Conservation (phyloP, 1,284 basidiomycete genomes). For the Tylopilus sp. region DNA sequence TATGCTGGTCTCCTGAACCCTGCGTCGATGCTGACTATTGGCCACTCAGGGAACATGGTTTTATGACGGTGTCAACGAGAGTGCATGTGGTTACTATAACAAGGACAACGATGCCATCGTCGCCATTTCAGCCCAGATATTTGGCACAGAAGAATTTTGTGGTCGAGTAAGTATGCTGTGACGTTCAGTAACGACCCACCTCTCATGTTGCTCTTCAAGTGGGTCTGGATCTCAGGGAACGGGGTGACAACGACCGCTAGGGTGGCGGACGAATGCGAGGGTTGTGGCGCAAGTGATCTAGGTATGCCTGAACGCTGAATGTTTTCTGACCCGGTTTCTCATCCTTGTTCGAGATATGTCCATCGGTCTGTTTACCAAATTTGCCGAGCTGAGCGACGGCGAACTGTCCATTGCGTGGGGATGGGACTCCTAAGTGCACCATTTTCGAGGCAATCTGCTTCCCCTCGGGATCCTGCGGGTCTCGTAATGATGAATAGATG, state of each 20-base stretch:
- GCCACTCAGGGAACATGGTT: constrained; percentile 40
- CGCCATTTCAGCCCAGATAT: constrained; percentile 45
- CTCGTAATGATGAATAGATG: constrained; percentile 6
- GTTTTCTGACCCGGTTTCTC: background rate
- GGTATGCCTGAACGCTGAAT: constrained; percentile 36
- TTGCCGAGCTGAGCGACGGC: constrained; percentile 42
- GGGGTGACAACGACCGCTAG: constrained; percentile 40
- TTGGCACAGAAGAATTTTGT: constrained; percentile 44
- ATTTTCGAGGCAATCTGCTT: background rate
- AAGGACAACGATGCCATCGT: constrained; percentile 41
- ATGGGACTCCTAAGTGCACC: constrained; percentile 34
- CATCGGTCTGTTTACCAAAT: constrained; percentile 41
- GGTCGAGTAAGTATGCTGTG: constrained; percentile 38
- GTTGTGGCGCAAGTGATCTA: constrained; percentile 42
- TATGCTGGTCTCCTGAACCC: constrained; percentile 29
- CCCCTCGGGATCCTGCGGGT: constrained; percentile 10
- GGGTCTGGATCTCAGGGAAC: constrained; percentile 44
- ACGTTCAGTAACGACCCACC: background rate
- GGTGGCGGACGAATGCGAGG: constrained; percentile 46
- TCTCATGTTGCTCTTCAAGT: constrained; percentile 35
- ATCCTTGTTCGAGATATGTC: constrained; percentile 49
- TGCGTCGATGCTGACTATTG: constrained; percentile 6
- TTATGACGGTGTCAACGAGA: constrained; percentile 34
- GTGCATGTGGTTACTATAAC: constrained; percentile 48
- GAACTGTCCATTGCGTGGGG: constrained; percentile 48